Evolutionary conservation across 345 rosid species (phyloP).

Genomic region (Melaleuca alternifolia): DNA sequence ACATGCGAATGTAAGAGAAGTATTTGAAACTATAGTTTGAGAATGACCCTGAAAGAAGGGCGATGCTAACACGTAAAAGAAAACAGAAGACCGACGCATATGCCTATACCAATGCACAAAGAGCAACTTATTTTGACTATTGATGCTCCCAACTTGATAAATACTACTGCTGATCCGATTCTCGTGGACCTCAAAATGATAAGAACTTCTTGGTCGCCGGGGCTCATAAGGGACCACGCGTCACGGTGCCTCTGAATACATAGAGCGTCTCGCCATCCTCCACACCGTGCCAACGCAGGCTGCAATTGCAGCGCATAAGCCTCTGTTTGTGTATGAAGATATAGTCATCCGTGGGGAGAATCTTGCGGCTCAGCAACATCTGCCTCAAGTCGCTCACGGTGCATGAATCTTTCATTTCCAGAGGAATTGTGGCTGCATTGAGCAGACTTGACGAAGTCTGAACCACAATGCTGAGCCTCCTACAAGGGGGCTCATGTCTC

Average conservation of each 20-base stretch:
- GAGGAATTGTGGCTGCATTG: constrained; percentile 53
- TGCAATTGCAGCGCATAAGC: constrained; percentile 64
- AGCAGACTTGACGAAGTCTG: constrained; percentile 69
- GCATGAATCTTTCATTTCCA: constrained; percentile 51
- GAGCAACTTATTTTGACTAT: not conserved
- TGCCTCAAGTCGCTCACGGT: constrained; percentile 51
- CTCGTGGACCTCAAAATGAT: not conserved
- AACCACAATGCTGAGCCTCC: constrained; percentile 35
- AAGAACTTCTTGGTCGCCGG: not conserved
- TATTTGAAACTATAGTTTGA: too few species aligned
- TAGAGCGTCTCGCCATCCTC: constrained; percentile 62
- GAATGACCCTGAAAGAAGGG: not conserved
- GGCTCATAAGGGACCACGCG: constrained; percentile 14
- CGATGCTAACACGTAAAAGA: not conserved
- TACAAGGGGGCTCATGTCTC: constrained; percentile 30
- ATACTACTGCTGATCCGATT: not conserved
- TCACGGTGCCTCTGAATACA: constrained; percentile 63
- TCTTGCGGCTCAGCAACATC: constrained; percentile 30
- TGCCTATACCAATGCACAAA: not conserved
- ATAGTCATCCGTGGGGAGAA: constrained; percentile 60
- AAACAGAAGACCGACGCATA: not conserved
- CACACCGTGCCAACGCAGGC: constrained; percentile 76
- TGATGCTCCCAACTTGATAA: not conserved
- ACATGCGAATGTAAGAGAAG: not conserved
- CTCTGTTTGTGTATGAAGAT: constrained; percentile 78